Conservation (phyloP, 352 stramenopile genomes). For the Globisporangium splendens region DNA sequence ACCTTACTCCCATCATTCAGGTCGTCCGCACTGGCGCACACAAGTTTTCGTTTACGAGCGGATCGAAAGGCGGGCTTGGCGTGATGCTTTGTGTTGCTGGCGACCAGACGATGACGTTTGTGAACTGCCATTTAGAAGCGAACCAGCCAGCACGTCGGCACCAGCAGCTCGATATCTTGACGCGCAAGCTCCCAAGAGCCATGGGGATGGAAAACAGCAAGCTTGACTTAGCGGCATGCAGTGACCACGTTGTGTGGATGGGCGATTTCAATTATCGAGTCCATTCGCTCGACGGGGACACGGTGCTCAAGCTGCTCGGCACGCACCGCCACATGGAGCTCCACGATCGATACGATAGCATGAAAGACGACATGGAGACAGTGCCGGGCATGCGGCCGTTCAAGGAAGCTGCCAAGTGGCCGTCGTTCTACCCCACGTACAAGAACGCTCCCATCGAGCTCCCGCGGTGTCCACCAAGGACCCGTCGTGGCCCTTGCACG, state of each 20-base stretch:
- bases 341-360: constrained; percentile 67
- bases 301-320: constrained; percentile 43
- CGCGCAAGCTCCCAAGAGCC: constrained; percentile 37
- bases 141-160: constrained; percentile 43
- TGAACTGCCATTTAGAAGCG: constrained; percentile 71
- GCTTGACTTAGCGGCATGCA: constrained; percentile 45
- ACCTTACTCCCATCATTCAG: constrained; percentile 33
- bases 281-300: constrained; percentile 37
- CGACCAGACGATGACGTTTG: constrained; percentile 55
- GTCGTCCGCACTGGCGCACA: constrained; percentile 45
- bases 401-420: constrained; percentile 55
- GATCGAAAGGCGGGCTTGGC: constrained; percentile 61
- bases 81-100: constrained; percentile 42
- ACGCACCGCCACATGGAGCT: constrained; percentile 45
- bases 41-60: constrained; percentile 54
- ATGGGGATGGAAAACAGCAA: constrained; percentile 20
- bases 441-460: constrained; percentile 52
- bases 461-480: constrained; percentile 18
- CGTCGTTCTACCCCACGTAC: constrained; percentile 77
- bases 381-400: constrained; percentile 38
- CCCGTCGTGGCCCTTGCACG: constrained; percentile 42
- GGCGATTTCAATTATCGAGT: constrained; percentile 82
- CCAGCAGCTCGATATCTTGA: constrained; percentile 51
- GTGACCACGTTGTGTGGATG: constrained; percentile 78
- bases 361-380: constrained; percentile 44